phyloP scores from a whole-genome alignment of 2,329 filamentous ascomycete species.

The Pleoardoris graminearum region DNA sequence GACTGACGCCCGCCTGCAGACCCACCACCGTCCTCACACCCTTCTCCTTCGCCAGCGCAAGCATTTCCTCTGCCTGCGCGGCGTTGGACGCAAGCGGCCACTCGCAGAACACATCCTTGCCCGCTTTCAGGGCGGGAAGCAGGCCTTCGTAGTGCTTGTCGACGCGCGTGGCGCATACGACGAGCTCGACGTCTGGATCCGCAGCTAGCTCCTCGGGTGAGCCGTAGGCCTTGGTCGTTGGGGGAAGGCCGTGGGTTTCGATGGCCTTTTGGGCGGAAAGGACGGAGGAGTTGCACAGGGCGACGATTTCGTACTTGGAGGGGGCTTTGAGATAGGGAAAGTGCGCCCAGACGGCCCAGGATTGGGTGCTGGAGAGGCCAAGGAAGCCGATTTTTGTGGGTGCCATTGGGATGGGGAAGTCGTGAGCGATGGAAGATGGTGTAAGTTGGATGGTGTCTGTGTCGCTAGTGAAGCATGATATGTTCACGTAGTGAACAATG shows the following conservation, averaged over 20 bases:
- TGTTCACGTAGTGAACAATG: not conserved
- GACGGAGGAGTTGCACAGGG: slow-evolving; percentile 52
- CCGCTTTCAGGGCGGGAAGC: slow-evolving; percentile 48
- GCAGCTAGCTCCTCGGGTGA: slow-evolving; percentile 47
- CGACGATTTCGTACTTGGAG: slow-evolving; percentile 50
- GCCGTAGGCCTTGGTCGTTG: slow-evolving; percentile 50
- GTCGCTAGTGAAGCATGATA: not conserved
- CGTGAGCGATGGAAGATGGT: not conserved
- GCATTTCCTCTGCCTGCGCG: slow-evolving; percentile 47
- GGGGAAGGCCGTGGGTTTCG: slow-evolving; percentile 42
- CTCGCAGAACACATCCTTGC: slow-evolving; percentile 55
- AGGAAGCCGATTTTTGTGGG: slow-evolving; percentile 36
- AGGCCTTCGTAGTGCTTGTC: slow-evolving; percentile 47
- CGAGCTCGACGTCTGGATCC: slow-evolving; percentile 51
- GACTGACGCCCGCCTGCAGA: slow-evolving; percentile 48
- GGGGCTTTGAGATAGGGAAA: slow-evolving; percentile 40
- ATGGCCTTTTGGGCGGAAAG: slow-evolving; percentile 49
- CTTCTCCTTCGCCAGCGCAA: slow-evolving; percentile 42
- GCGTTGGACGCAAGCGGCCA: slow-evolving; percentile 51
- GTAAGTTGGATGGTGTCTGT: not conserved
- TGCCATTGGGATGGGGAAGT: slow-evolving; percentile 18
- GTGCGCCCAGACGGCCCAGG: slow-evolving; percentile 37
- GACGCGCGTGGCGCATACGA: slow-evolving; percentile 49
- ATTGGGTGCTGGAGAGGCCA: slow-evolving; percentile 20
- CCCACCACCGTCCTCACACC: slow-evolving; percentile 51